phyloP scores from a whole-genome alignment of 345 rosid genomes.

The Pistacia integerrima region DNA sequence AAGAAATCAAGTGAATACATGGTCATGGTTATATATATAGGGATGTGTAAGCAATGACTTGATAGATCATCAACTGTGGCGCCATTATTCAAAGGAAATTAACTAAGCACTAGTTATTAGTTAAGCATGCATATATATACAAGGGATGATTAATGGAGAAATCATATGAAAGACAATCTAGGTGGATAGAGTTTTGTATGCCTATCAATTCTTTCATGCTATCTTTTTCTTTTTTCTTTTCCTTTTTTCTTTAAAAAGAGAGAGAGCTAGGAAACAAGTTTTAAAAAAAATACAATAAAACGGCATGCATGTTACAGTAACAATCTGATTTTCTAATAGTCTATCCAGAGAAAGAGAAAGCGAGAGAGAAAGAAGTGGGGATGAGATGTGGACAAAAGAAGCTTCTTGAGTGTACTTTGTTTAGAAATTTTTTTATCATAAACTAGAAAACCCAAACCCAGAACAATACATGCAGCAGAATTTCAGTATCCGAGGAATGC shows the following conservation, averaged over 20 bases:
- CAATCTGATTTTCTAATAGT: neutral
- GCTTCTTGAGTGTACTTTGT: conserved; percentile 31
- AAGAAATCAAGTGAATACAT: too few relatives aligned
- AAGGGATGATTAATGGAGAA: too few relatives aligned
- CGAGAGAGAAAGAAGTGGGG: neutral
- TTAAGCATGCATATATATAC: too few relatives aligned
- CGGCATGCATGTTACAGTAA: neutral
- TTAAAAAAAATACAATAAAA: neutral
- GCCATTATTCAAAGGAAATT: too few relatives aligned
- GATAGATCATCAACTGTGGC: too few relatives aligned
- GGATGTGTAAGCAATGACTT: too few relatives aligned
- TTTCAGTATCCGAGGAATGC: conserved; percentile 2
- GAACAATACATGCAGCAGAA: too few relatives aligned
- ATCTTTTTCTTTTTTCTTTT: neutral
- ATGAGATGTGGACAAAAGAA: conserved; percentile 31
- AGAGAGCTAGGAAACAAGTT: neutral
- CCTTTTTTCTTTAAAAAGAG: neutral
- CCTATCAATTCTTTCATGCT: too few relatives aligned
- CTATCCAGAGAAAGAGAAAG: neutral
- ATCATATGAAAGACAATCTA: too few relatives aligned
- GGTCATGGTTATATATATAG: too few relatives aligned
- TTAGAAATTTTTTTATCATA: neutral
- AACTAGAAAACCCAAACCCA: neutral
- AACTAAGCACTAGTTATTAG: too few relatives aligned
- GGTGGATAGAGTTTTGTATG: too few relatives aligned